Percentiles rank a stretch among this genome's conserved stretches.
phyloP scores from a whole-genome alignment of 2,329 filamentous ascomycete species.

The Chaetothyriales sp. region DNA sequence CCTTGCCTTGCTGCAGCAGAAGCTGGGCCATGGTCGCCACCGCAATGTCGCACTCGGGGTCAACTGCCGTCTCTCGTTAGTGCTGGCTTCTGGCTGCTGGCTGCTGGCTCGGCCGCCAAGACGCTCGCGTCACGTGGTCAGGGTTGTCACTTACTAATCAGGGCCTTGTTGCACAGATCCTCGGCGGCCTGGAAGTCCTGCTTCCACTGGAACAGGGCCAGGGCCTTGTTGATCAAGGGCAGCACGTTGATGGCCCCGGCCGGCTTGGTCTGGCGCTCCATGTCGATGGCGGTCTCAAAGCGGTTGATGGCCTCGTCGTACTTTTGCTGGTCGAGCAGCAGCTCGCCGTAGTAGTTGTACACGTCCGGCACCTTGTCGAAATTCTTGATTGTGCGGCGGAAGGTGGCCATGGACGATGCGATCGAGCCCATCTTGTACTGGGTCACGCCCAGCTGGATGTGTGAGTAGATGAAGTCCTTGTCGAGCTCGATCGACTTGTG shows the following conservation, averaged over 20 bases:
- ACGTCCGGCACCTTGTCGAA: slow-evolving; percentile 93
- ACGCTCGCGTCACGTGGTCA: not conserved
- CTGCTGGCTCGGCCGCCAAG: not conserved
- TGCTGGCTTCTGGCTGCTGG: slow-evolving; percentile 1
- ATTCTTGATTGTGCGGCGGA: slow-evolving; percentile 95
- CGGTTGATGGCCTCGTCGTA: slow-evolving; percentile 92
- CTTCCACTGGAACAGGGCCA: slow-evolving; percentile 97
- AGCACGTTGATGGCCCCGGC: slow-evolving; percentile 86
- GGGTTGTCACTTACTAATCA: slow-evolving; percentile 61
- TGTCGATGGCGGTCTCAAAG: slow-evolving; percentile 95
- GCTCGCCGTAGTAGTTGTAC: slow-evolving; percentile 98
- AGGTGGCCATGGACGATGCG: slow-evolving; percentile 95
- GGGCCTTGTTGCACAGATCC: slow-evolving; percentile 89
- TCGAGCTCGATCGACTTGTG: slow-evolving; percentile 98
- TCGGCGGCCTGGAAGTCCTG: slow-evolving; percentile 90
- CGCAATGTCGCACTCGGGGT: slow-evolving; percentile 96
- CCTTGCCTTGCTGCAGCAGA: slow-evolving; percentile 92
- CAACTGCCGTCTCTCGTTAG: slow-evolving; percentile 47
- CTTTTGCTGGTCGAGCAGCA: slow-evolving; percentile 91
- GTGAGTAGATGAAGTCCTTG: slow-evolving; percentile 93
- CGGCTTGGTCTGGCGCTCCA: slow-evolving; percentile 90
- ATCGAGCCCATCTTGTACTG: slow-evolving; percentile 99
- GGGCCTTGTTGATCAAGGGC: slow-evolving; percentile 94
- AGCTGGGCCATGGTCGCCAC: slow-evolving; percentile 98
- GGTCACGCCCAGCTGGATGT: slow-evolving; percentile 96